These are phyloP conservation scores for Plasmodium berghei DNA, from an alignment of 169 alveolate species.

Conservation along the genomic window DNA sequence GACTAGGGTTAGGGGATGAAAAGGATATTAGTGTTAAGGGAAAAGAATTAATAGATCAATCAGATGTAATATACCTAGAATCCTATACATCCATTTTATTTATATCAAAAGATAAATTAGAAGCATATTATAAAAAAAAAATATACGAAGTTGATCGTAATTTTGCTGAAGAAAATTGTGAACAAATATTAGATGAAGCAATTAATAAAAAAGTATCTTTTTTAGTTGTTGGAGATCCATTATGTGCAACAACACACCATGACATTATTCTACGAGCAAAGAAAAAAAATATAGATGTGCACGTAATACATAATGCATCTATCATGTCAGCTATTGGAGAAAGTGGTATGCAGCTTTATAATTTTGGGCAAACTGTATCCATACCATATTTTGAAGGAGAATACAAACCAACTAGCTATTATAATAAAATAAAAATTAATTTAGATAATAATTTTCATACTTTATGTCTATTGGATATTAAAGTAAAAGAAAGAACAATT, in stretches of 20 bases:
- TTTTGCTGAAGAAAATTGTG: constrained; percentile 93
- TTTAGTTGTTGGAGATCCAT: constrained; percentile 97
- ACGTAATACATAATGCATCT: constrained; percentile 94
- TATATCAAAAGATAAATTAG: constrained; percentile 85
- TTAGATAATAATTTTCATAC: constrained; percentile 95
- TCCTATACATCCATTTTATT: constrained; percentile 94
- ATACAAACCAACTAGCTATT: constrained; percentile 98
- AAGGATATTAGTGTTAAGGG: constrained; percentile 95
- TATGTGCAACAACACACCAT: constrained; percentile 97
- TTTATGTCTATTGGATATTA: constrained; percentile 96
- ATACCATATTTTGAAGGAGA: constrained; percentile 97
- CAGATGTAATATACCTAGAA: constrained; percentile 93
- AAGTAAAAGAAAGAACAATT: constrained; percentile 97
- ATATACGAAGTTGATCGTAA: constrained; percentile 95
- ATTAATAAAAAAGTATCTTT: constrained; percentile 89
- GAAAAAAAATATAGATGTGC: constrained; percentile 92
- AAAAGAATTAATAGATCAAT: constrained; percentile 88
- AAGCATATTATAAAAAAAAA: constrained; percentile 86
- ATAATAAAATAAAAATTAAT: constrained; percentile 94
- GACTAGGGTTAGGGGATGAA: constrained; percentile 95
- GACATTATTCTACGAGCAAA: constrained; percentile 94
- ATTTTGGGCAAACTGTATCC: constrained; percentile 99
- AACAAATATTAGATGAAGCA: constrained; percentile 91
- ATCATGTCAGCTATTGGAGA: constrained; percentile 82
- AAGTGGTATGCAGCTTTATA: constrained; percentile 92